A percentile compares a stretch with the other conserved stretches of the same genome.
Evolutionary conservation across 179 eudicot species (phyloP).

Genomic region (Silene vulgaris): DNA sequence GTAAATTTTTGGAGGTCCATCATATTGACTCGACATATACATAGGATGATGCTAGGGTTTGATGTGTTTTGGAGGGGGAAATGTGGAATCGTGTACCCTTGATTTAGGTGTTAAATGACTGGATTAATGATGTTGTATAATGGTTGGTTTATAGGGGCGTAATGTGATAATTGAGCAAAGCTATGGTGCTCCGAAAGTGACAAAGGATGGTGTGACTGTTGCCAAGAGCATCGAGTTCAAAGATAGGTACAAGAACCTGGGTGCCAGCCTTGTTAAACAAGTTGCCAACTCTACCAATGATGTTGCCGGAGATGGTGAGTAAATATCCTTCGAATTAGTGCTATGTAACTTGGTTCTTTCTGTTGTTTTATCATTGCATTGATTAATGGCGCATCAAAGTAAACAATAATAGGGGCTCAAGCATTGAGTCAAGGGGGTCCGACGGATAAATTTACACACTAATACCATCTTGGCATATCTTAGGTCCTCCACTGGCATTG

Average conservation of each 20-base stretch:
- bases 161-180: conserved; percentile 88
- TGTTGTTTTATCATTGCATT: neutral
- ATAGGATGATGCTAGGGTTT: conserved; percentile 2
- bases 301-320: conserved; percentile 92
- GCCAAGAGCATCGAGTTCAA: conserved; percentile 88
- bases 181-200: conserved; percentile 88
- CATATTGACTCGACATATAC: too few species aligned
- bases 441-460: too few species aligned
- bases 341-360: neutral
- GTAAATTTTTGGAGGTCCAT: neutral
- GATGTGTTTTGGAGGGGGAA: too few species aligned
- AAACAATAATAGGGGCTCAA: too few species aligned
- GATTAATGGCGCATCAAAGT: too few species aligned
- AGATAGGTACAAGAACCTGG: conserved; percentile 72
- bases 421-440: too few species aligned
- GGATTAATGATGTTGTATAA: conserved; percentile 13
- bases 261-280: conserved; percentile 95
- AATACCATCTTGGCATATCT: too few species aligned
- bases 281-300: conserved; percentile 97
- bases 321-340: neutral
- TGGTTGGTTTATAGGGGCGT: conserved; percentile 52
- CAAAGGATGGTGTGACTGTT: conserved; percentile 96
- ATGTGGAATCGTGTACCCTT: neutral
- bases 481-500: neutral
- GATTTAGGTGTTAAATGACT: neutral